A percentile compares a stretch with the other conserved stretches of the same genome.
Evolutionary conservation across 257 asterid species (phyloP).

Genomic region (Coffea canephora): DNA sequence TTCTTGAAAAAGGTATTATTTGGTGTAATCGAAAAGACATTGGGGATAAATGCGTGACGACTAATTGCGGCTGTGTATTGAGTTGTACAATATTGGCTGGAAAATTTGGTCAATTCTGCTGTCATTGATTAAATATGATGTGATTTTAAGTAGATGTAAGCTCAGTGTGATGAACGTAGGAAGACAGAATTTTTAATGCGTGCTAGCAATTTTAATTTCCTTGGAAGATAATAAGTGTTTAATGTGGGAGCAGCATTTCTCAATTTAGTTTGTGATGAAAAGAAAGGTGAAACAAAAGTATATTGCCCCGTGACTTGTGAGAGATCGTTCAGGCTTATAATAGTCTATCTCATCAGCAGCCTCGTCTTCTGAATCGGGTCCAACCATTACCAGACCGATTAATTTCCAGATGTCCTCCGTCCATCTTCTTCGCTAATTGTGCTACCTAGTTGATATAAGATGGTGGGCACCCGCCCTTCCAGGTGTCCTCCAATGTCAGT

Average conservation of each 20-base stretch:
- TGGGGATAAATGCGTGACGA: background rate
- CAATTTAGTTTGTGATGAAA: background rate
- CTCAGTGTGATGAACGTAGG: slow-evolving; percentile 5
- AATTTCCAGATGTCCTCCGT: background rate
- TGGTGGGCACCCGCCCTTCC: no score
- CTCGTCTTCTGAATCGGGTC: no score
- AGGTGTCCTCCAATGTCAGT: no score
- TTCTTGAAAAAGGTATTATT: background rate
- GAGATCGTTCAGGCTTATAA: no score
- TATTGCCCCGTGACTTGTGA: background rate
- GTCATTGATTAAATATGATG: slow-evolving; percentile 15
- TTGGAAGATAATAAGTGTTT: no score
- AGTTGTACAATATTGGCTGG: slow-evolving; percentile 13
- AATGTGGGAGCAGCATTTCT: background rate
- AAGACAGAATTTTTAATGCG: background rate
- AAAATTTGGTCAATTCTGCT: slow-evolving; percentile 10
- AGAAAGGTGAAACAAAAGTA: background rate
- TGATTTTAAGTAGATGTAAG: background rate
- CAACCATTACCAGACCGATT: background rate
- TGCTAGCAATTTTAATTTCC: no score
- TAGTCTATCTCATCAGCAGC: no score
- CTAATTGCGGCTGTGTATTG: slow-evolving; percentile 4
- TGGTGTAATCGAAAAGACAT: background rate
- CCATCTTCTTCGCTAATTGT: no score
- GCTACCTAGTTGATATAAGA: no score